phyloP scores from a whole-genome alignment of 257 asterid genomes.

The Solanum habrochaites region DNA sequence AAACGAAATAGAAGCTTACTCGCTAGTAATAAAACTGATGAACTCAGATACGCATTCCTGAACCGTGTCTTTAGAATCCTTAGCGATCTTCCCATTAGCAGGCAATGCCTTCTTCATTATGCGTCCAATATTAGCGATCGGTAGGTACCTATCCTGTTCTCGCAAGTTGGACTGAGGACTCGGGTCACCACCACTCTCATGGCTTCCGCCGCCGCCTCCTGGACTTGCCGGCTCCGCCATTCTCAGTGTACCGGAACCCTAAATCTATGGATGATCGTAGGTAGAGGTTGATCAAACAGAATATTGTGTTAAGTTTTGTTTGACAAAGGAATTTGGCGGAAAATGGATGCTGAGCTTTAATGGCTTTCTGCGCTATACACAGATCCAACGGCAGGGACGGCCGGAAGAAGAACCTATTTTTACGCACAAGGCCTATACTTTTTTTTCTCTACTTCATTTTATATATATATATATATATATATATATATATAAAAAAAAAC shows the following conservation, averaged over 20 bases:
- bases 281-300: background rate
- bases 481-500: too few species aligned
- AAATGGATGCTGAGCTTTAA: background rate
- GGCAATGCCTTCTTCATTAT: slow-evolving; percentile 77
- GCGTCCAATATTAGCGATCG: slow-evolving; percentile 63
- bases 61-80: slow-evolving; percentile 70
- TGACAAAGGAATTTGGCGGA: background rate
- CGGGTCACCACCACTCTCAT: slow-evolving; percentile 59
- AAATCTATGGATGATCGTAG: background rate
- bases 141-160: slow-evolving; percentile 64
- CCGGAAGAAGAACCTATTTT: background rate
- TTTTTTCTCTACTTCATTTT: background rate
- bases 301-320: background rate
- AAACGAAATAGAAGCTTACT: slow-evolving; percentile 18
- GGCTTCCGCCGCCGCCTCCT: slow-evolving; percentile 34
- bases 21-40: slow-evolving; percentile 72
- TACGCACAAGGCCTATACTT: background rate
- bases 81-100: slow-evolving; percentile 57
- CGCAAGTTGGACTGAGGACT: slow-evolving; percentile 58
- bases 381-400: background rate
- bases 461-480: too few species aligned
- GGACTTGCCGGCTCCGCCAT: slow-evolving; percentile 39
- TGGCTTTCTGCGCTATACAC: background rate
- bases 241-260: slow-evolving; percentile 26
- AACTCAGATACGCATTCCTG: slow-evolving; percentile 76